Evolutionary conservation across 768 basidiomycete species (phyloP), one percentile per base, ranked within the genome.

Genomic region (Kwoniella dejecticola): DNA sequence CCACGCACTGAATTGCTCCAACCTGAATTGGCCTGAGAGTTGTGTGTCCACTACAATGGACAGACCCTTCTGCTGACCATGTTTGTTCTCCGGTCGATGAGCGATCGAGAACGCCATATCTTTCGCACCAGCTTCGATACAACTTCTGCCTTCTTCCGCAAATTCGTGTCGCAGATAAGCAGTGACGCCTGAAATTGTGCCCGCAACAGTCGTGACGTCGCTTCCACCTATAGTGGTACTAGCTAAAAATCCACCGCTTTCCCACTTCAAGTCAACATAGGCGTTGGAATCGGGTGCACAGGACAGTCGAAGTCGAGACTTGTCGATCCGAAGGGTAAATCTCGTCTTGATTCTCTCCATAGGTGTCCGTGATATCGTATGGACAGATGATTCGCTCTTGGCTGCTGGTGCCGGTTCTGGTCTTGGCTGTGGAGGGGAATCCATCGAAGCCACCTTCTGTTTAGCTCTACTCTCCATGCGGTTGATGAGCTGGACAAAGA

Each of bases 231-330:
- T 89, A 36, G 87, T 85, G 40, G 91, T 81, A 68, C 86, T 89
- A 55, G 93, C 77, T 49, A 92, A 80, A 72, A 97, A 93, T 0
- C 92, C 93, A 41, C 95, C 95, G 68, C 90, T 94, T 55, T 95
- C 89, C 95, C 95, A 98, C 47, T 90, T 84, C 31, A 96, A 74
- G 1, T 88, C 88, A 13, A 90, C 91, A 41, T 88, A 83, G n/a
- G 96, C 94, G 65, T 94, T 91, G 52, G 92, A 90, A 71, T 93
- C 91, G 0, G 91, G 91, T 62, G 87, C 86, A 67, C 95, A 97
- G 0, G 89, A 90, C 26, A 98, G 80, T 60, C 89, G 87, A 50
- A 98, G 83, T 56, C 84, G 87, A 0, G 95, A 97, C 71, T 88
- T 85, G 72, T 97, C 92, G 67, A 98, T 95, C 27, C 90, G 89